Conservation (phyloP, 2,329 filamentous ascomycete species). For the Neurospora sp. region DNA sequence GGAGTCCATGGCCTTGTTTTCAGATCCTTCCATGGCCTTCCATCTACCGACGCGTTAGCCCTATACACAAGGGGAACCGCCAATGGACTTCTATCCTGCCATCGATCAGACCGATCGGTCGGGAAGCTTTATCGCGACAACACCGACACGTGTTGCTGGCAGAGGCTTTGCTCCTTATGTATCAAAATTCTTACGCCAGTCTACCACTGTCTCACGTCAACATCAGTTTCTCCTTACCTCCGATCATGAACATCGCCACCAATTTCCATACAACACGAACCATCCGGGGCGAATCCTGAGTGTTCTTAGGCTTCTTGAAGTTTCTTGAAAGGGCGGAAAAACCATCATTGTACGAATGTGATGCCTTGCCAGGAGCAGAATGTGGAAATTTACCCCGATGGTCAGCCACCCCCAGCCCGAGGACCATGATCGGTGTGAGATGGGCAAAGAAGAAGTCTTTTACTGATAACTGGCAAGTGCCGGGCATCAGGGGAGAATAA, state of each 20-base stretch:
- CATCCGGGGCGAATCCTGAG: neutral
- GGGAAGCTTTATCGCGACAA: neutral
- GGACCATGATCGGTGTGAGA: neutral
- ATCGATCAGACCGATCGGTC: neutral
- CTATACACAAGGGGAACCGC: neutral
- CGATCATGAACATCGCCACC: neutral
- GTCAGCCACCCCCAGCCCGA: neutral
- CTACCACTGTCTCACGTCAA: neutral
- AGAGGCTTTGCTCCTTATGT: neutral
- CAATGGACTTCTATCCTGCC: neutral
- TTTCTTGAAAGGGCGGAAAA: neutral
- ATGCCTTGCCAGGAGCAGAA: neutral
- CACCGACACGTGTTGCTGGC: neutral
- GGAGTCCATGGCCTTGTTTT: neutral
- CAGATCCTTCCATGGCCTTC: neutral
- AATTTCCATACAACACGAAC: neutral
- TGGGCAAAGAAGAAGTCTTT: neutral
- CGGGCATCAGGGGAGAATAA: neutral
- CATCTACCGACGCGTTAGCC: neutral
- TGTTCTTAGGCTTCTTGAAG: neutral
- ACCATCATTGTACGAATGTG: neutral
- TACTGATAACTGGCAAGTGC: neutral
- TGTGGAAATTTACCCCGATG: neutral
- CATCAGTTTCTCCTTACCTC: neutral
- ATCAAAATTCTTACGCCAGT: neutral